Conservation (phyloP, 2,329 filamentous ascomycete species). For the Thermoascus crustaceus region DNA sequence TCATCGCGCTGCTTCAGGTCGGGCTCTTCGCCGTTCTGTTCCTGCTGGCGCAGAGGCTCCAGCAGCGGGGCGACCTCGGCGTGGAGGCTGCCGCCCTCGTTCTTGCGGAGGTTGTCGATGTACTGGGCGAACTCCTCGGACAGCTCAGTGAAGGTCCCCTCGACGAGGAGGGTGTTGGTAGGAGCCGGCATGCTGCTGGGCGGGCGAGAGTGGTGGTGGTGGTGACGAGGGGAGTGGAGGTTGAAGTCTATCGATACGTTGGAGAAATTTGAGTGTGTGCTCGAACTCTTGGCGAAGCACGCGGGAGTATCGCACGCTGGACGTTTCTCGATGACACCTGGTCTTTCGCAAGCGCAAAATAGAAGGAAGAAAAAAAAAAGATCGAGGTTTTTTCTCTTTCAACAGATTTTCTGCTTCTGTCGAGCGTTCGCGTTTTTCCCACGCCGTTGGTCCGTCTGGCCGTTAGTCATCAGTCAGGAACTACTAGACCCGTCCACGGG, state of each 20-base stretch:
- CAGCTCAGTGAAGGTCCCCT: constrained; percentile 89
- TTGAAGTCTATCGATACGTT: constrained; percentile 28
- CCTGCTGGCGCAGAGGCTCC: constrained; percentile 45
- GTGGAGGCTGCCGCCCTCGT: constrained; percentile 48
- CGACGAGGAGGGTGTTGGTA: constrained; percentile 61
- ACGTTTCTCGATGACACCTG: background rate
- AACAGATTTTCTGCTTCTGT: too few species aligned
- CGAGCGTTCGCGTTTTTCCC: too few species aligned
- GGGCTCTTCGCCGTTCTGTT: constrained; percentile 47
- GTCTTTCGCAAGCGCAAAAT: too few species aligned
- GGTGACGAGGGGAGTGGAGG: constrained; percentile 15
- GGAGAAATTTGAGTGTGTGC: constrained; percentile 37
- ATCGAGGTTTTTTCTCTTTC: too few species aligned
- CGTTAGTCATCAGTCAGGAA: too few species aligned
- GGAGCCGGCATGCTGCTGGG: constrained; percentile 50
- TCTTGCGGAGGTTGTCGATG: constrained; percentile 72
- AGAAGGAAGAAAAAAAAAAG: too few species aligned
- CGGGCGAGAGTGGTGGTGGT: constrained; percentile 5
- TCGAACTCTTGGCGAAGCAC: constrained; percentile 29
- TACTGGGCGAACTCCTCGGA: constrained; percentile 92
- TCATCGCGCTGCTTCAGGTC: constrained; percentile 62
- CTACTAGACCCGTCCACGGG: too few species aligned
- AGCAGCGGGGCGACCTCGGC: constrained; percentile 64
- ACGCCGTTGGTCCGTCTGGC: too few species aligned
- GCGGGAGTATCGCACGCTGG: background rate